phyloP scores from a whole-genome alignment of 805 yeast genomes.

The Millerozyma acaciae region DNA sequence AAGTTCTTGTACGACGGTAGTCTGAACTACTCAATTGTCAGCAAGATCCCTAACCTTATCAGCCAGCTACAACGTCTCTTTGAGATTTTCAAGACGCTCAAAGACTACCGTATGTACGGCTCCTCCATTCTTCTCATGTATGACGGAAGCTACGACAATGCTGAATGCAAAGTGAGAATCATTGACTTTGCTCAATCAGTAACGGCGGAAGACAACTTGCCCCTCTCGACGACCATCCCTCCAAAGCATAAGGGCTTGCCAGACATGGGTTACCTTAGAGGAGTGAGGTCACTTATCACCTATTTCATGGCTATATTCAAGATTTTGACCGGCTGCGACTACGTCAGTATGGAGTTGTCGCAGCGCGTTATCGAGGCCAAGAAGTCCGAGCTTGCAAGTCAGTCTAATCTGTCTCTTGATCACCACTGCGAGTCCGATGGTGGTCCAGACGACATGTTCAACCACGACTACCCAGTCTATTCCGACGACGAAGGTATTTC shows the following conservation, averaged over 20 bases:
- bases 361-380: not conserved
- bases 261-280: conserved; percentile 84
- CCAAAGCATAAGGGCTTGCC: conserved; percentile 61
- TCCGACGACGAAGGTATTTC: conserved; percentile 22
- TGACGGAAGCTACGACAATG: conserved; percentile 49
- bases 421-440: conserved; percentile 14
- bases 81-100: conserved; percentile 49
- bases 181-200: conserved; percentile 96
- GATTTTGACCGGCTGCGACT: conserved; percentile 41
- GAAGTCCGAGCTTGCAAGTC: not conserved
- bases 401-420: conserved; percentile 19
- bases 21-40: conserved; percentile 50
- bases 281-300: conserved; percentile 65
- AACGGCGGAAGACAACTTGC: conserved; percentile 49
- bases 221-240: conserved; percentile 44
- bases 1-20: conserved; percentile 79
- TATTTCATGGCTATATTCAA: conserved; percentile 62
- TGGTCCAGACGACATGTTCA: conserved; percentile 18
- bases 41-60: conserved; percentile 66
- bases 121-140: conserved; percentile 85
- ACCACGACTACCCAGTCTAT: conserved; percentile 16
- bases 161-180: conserved; percentile 51
- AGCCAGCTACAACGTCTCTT: conserved; percentile 57
- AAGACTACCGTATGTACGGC: conserved; percentile 87
- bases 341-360: conserved; percentile 2